Conservation (phyloP, 306 rosid species). For the Crataegus laevigata region DNA sequence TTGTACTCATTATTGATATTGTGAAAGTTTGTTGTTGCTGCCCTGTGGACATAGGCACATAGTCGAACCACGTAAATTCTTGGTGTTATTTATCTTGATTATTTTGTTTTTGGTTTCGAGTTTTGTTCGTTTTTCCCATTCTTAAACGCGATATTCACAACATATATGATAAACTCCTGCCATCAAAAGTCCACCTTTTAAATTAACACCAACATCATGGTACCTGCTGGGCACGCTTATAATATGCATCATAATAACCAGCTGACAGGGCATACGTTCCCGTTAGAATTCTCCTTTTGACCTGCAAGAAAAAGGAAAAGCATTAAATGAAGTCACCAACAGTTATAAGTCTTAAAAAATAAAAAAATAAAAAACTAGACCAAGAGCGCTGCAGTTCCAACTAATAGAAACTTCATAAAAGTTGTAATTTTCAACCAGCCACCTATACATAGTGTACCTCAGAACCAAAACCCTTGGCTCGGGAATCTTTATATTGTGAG, state of each 20-base stretch:
- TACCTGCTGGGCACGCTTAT: slow-evolving; percentile 99
- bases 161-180: background rate
- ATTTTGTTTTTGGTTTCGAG: too few relatives aligned
- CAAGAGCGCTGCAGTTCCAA: background rate
- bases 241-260: slow-evolving; percentile 96
- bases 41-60: too few relatives aligned
- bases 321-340: background rate
- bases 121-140: too few relatives aligned
- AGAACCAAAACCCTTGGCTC: slow-evolving; percentile 84
- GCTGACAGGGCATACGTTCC: slow-evolving; percentile 98
- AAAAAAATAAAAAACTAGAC: background rate
- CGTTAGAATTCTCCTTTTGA: slow-evolving; percentile 91
- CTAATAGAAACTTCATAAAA: background rate
- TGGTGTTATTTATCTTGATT: too few relatives aligned
- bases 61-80: too few relatives aligned
- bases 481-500: slow-evolving; percentile 67
- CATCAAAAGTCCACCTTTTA: slow-evolving; percentile 3
- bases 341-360: background rate
- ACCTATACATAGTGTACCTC: slow-evolving; percentile 50
- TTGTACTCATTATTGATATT: too few relatives aligned
- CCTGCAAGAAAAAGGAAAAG: slow-evolving; percentile 39
- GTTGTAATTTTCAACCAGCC: background rate
- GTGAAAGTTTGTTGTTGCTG: too few relatives aligned
- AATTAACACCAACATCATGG: background rate
- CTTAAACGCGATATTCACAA: too few relatives aligned